phyloP scores from a whole-genome alignment of 2,329 filamentous ascomycete genomes.

The Ophiognomonia clavigignenti-juglandacearum region DNA sequence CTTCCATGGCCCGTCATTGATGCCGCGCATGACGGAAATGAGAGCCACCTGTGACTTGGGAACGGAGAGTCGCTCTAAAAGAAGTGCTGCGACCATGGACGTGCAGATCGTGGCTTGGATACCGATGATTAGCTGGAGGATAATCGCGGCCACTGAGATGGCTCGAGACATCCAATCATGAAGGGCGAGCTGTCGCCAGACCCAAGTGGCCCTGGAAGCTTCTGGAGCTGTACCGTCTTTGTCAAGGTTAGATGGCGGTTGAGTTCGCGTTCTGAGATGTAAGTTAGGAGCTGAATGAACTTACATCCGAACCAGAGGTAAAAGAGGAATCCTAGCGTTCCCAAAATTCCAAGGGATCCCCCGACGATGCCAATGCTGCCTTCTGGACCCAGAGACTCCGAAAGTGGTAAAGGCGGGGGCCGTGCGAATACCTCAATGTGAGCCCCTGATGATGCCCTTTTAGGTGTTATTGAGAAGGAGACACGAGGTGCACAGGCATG shows the following conservation, averaged over 20 bases:
- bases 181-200: slow-evolving; percentile 7
- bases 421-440: too few species aligned
- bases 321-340: background rate
- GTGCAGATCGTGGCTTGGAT: slow-evolving; percentile 1
- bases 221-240: too few species aligned
- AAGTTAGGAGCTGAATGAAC: too few species aligned
- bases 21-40: slow-evolving; percentile 1
- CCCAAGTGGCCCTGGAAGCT: background rate
- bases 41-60: background rate
- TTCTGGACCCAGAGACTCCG: too few species aligned
- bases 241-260: too few species aligned
- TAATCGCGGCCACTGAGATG: background rate
- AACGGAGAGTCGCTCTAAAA: background rate
- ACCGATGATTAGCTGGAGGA: background rate
- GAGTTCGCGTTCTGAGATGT: too few species aligned
- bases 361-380: background rate
- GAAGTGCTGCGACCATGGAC: slow-evolving; percentile 10
- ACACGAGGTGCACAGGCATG: too few species aligned
- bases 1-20: background rate
- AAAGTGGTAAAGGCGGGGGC: too few species aligned
- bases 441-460: too few species aligned
- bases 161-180: slow-evolving; percentile 2
- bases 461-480: too few species aligned
- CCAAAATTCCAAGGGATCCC: background rate
- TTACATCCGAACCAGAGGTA: slow-evolving; percentile 8